Base-by-base conservation (phyloP, 129 eudicot species). In the Flaveria ramosissima region DNA sequence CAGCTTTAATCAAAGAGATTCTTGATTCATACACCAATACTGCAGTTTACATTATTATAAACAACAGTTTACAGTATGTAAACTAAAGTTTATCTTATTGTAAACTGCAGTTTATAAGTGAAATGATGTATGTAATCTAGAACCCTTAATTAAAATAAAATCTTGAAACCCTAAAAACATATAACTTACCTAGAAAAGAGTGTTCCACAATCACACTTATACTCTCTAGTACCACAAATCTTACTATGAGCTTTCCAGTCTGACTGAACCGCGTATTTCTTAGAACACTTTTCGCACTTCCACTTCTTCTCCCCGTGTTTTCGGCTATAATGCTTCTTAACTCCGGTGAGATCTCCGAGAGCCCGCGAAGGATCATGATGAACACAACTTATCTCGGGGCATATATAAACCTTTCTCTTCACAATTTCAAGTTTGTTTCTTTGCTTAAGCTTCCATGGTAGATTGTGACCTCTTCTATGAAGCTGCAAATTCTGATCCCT, bases 251-350 rank as follows among this genome's bases (percentile, higher is more conserved):
- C 97, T 75, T 92, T 92, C 96, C 97, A 89, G 68, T 92, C 97
- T 4, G 97, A 92, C 45, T 89, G 97, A 70, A 89, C 97, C 2
- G 97, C 97, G 17, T 92, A 92, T 56, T 92, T 92, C 78, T 92
- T 92, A 2, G 96, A 89, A 56, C 97, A 91, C 51, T 91, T 91
- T 52, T 91, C 97, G 42, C 97, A 91, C 76, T 89, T 91, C 97
- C 97, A 92, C 59, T 92, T 92, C 85, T 92, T 92, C 88, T 92
- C 97, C 0, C 97, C 97, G 63, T 92, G 97, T 86, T 92, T 92
- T 16, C 97, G 83, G 67, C 91, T 85, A 76, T 41, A 92, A 66
- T 92, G 97, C 20, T 92, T 92, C 86, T 92, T 92, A 68, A 92
- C 88, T 45, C 97, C 97, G 24, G 97, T 92, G 16, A 92, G 88